phyloP scores from a whole-genome alignment of 768 basidiomycete genomes.

The Suillus placidus region DNA sequence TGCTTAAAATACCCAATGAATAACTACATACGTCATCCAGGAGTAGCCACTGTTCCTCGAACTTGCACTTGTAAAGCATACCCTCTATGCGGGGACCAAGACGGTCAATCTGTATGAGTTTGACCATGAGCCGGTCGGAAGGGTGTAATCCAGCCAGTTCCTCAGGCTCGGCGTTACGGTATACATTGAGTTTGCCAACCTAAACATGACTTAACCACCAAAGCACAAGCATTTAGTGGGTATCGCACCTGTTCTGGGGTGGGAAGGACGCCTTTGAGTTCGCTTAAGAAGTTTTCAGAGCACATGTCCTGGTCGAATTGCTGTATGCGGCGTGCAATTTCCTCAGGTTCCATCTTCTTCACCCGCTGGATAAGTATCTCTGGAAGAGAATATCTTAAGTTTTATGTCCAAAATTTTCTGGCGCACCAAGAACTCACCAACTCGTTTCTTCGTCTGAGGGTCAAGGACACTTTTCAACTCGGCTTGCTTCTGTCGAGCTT shows the following conservation, averaged over 20 bases:
- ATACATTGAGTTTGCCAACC: slow-evolving; percentile 89
- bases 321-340: slow-evolving; percentile 81
- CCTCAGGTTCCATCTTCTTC: slow-evolving; percentile 81
- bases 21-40: slow-evolving; percentile 69
- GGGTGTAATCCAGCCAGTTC: slow-evolving; percentile 90
- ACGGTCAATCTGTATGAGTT: slow-evolving; percentile 92
- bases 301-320: slow-evolving; percentile 88
- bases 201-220: slow-evolving; percentile 28
- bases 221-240: background rate
- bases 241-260: slow-evolving; percentile 80
- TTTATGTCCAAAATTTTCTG: background rate
- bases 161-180: slow-evolving; percentile 82
- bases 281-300: slow-evolving; percentile 85
- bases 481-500: slow-evolving; percentile 82
- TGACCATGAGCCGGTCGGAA: slow-evolving; percentile 96
- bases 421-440: slow-evolving; percentile 60
- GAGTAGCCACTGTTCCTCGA: slow-evolving; percentile 82
- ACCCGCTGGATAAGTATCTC: slow-evolving; percentile 93
- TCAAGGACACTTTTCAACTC: slow-evolving; percentile 92
- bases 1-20: background rate
- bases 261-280: slow-evolving; percentile 85
- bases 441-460: slow-evolving; percentile 87
- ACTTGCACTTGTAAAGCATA: slow-evolving; percentile 92
- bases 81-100: slow-evolving; percentile 86
- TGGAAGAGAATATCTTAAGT: slow-evolving; percentile 32